Conservation (phyloP, 768 basidiomycete species). For the Scleroderma citrinum region DNA sequence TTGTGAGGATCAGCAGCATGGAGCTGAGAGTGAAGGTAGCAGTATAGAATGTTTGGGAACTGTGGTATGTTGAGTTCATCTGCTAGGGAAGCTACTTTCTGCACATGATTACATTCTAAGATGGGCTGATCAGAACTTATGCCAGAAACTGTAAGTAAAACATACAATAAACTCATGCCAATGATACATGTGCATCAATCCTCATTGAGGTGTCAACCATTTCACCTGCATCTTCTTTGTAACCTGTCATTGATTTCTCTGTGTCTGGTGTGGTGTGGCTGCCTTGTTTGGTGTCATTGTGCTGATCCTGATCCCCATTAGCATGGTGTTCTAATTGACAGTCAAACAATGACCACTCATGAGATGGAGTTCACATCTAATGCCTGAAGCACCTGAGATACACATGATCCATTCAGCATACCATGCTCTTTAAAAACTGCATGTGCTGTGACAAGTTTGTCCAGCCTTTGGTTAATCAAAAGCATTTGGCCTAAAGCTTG, state of each 20-base stretch:
- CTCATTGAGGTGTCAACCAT: not conserved
- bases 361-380: not conserved
- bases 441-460: conserved; percentile 21
- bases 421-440: conserved; percentile 14
- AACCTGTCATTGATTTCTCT: not conserved
- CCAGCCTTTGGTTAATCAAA: conserved; percentile 21
- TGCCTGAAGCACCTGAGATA: not conserved
- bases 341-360: not conserved
- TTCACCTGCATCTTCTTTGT: not conserved
- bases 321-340: not conserved
- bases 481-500: conserved; percentile 29
- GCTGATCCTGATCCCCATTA: not conserved
- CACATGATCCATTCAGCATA: conserved; percentile 17
- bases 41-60: not conserved
- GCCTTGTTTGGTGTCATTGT: not conserved
- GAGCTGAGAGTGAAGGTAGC: conserved; percentile 3
- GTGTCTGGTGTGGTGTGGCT: not conserved
- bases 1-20: conserved; percentile 6
- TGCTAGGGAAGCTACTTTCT: not conserved
- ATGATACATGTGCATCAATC: not conserved
- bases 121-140: not conserved
- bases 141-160: not conserved
- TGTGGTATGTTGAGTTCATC: not conserved
- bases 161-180: not conserved
- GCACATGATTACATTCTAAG: not conserved